Percentiles rank a stretch among this genome's conserved stretches.
phyloP scores from a whole-genome alignment of 2,329 filamentous ascomycete genomes.

The Penicillium sp. region DNA sequence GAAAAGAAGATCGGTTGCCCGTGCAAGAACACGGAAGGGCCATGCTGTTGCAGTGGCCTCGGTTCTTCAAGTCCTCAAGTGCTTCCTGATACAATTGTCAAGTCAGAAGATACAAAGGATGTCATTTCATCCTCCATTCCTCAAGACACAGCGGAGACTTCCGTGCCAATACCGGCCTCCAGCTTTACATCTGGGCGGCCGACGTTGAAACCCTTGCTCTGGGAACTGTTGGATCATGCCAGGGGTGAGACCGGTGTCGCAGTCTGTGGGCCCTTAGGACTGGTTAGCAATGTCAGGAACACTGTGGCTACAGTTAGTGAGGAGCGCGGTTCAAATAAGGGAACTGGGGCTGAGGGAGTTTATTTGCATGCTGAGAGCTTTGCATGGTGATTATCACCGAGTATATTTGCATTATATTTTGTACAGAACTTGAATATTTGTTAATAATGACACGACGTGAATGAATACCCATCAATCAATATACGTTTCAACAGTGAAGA shows the following conservation, averaged over 20 bases:
- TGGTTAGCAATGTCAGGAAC: conserved; percentile 6
- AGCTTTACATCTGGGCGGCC: conserved; percentile 4
- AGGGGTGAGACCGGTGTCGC: conserved; percentile 8
- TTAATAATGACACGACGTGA: background rate
- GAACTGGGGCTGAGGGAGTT: conserved; percentile 8
- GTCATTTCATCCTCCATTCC: background rate
- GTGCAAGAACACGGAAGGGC: conserved; percentile 1
- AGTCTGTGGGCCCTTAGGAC: conserved; percentile 6
- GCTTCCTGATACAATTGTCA: background rate
- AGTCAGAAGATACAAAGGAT: background rate
- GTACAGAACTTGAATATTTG: background rate
- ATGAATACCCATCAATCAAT: background rate
- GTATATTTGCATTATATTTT: background rate
- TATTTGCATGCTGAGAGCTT: conserved; percentile 10
- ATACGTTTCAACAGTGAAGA: background rate
- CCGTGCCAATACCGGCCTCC: background rate
- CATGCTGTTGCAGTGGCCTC: conserved; percentile 1
- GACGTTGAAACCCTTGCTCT: background rate
- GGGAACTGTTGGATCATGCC: conserved; percentile 4
- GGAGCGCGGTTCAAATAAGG: conserved; percentile 8
- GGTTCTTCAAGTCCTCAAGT: background rate
- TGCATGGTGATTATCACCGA: background rate
- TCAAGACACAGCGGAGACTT: background rate
- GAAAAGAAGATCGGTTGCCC: conserved; percentile 2
- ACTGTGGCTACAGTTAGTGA: conserved; percentile 8